Conservation (phyloP, 306 rosid species). For the Gynostemma pentaphyllum region DNA sequence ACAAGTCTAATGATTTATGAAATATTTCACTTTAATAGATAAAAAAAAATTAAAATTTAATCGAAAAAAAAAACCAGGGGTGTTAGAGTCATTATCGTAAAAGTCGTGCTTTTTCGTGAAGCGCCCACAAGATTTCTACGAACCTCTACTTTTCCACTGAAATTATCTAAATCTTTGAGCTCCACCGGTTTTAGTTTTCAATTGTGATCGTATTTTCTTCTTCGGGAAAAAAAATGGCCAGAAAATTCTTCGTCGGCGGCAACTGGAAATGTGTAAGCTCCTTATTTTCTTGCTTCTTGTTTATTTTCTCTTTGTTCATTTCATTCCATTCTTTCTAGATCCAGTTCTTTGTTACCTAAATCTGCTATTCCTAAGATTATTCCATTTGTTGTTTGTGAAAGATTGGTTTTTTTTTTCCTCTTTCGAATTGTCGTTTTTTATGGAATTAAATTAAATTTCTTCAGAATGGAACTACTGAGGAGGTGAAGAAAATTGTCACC, state of each 20-base stretch:
- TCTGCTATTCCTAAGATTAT: too few species aligned
- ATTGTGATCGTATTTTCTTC: background rate
- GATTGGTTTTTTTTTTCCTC: too few species aligned
- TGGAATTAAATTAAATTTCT: background rate
- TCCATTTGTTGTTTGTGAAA: too few species aligned
- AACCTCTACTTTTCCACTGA: background rate
- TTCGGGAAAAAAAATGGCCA: slow-evolving; percentile 26
- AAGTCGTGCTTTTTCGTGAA: background rate
- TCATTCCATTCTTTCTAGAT: background rate
- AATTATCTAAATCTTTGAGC: background rate
- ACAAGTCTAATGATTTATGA: too few species aligned
- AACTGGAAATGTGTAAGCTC: slow-evolving; percentile 89
- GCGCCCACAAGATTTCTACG: background rate
- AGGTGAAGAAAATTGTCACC: slow-evolving; percentile 73
- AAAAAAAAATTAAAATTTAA: background rate
- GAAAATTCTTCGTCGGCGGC: slow-evolving; percentile 85
- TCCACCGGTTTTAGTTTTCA: too few species aligned
- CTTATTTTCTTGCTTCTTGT: background rate
- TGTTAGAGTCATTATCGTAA: background rate
- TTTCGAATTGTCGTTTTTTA: too few species aligned
- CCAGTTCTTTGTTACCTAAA: too few species aligned
- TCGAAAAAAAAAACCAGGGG: background rate
- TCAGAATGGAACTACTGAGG: slow-evolving; percentile 73
- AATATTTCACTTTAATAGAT: too few species aligned
- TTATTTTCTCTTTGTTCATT: background rate